A percentile compares a stretch with the other conserved stretches of the same genome.
Evolutionary conservation across 1,284 basidiomycete genomes (phyloP).

Genomic region (Boletus nobilissimus): DNA sequence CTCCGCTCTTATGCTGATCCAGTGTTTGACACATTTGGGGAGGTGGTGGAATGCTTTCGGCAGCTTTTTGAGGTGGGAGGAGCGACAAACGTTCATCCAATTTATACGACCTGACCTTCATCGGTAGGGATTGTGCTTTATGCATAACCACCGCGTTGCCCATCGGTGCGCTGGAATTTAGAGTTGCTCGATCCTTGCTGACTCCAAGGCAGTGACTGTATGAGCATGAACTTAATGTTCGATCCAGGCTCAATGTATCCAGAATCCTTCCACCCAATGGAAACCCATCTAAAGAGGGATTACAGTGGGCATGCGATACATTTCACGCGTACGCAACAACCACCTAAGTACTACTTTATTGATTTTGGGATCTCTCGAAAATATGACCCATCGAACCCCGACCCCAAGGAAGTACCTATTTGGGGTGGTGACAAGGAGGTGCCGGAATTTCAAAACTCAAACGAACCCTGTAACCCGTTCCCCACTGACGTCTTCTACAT

Average conservation of each 20-base stretch:
- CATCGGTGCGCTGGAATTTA: neutral
- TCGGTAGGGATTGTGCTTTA: neutral
- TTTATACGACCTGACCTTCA: too few relatives aligned
- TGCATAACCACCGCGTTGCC: neutral
- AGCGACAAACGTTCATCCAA: too few relatives aligned
- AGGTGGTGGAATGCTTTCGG: neutral
- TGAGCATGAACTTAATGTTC: slow-evolving; percentile 1
- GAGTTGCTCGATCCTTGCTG: too few relatives aligned
- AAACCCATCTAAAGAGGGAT: neutral
- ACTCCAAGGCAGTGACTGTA: neutral
- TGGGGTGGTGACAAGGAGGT: neutral
- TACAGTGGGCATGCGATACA: neutral
- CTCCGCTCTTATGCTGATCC: neutral
- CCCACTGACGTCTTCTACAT: neutral
- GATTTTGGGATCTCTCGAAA: neutral
- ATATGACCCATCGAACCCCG: neutral
- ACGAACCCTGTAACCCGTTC: neutral
- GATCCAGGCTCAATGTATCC: neutral
- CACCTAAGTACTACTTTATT: neutral
- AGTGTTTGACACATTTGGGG: neutral
- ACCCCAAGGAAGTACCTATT: neutral
- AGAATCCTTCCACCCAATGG: neutral
- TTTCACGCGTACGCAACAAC: neutral
- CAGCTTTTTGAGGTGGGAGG: neutral
- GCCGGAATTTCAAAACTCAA: neutral